phyloP scores from a whole-genome alignment of 2,329 filamentous ascomycete species.

The Pestalotiopsis sp. region DNA sequence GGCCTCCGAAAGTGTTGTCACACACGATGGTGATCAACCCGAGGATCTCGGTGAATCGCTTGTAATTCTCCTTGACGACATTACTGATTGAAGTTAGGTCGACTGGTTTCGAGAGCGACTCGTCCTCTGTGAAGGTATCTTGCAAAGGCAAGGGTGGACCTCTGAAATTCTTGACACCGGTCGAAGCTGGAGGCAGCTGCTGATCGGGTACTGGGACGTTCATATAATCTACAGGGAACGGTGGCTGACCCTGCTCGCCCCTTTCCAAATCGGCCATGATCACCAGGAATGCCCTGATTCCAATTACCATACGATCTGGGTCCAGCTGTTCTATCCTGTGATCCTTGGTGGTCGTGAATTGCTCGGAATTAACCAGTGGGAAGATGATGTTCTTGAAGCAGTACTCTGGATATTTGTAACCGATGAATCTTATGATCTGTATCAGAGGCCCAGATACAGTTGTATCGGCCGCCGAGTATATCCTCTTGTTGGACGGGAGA shows the following conservation, averaged over 20 bases:
- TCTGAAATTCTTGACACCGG: slow-evolving; percentile 45
- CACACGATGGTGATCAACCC: slow-evolving; percentile 96
- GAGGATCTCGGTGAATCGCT: slow-evolving; percentile 90
- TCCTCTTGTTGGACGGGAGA: slow-evolving; percentile 77
- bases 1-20: slow-evolving; percentile 95
- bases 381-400: slow-evolving; percentile 95
- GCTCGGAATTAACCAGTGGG: slow-evolving; percentile 87
- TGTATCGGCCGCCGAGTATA: slow-evolving; percentile 79
- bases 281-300: slow-evolving; percentile 88
- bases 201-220: slow-evolving; percentile 42
- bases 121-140: slow-evolving; percentile 47
- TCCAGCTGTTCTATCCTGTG: slow-evolving; percentile 90
- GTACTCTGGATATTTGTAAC: slow-evolving; percentile 89
- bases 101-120: slow-evolving; percentile 68
- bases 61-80: slow-evolving; percentile 80
- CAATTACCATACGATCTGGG: slow-evolving; percentile 95
- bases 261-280: slow-evolving; percentile 94
- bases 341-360: slow-evolving; percentile 77
- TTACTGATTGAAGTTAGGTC: slow-evolving; percentile 68
- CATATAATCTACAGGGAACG: slow-evolving; percentile 75
- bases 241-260: slow-evolving; percentile 73
- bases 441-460: slow-evolving; percentile 88
- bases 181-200: slow-evolving; percentile 44
- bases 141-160: slow-evolving; percentile 25
- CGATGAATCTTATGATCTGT: slow-evolving; percentile 91